These are phyloP conservation scores for Pseudogymnoascus sp. DNA, from an alignment of 2,329 filamentous ascomycete genomes.

Conservation along the genomic window DNA sequence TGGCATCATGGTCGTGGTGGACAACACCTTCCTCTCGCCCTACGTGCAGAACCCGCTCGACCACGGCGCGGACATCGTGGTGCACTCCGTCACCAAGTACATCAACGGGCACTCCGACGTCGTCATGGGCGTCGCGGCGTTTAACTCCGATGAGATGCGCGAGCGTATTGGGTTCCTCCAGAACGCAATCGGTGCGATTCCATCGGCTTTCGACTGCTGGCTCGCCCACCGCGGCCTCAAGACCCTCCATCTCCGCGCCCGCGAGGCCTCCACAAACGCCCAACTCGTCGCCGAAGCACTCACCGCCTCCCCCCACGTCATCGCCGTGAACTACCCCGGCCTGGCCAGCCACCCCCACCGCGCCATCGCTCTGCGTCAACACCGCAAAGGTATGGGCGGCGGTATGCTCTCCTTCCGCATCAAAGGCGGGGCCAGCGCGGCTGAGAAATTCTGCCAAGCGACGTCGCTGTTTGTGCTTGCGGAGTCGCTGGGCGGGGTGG, in stretches of 20 bases:
- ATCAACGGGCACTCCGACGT: conserved; percentile 98
- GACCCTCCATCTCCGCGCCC: conserved; percentile 87
- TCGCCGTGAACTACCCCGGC: conserved; percentile 92
- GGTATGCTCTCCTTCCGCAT: conserved; percentile 98
- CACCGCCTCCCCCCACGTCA: conserved; percentile 71
- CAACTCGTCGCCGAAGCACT: conserved; percentile 68
- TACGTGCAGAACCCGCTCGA: conserved; percentile 96
- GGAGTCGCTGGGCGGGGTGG: conserved; percentile 85
- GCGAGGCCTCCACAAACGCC: conserved; percentile 78
- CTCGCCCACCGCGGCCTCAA: conserved; percentile 95
- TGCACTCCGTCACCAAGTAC: conserved; percentile 97
- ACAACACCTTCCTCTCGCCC: conserved; percentile 96
- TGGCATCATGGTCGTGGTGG: conserved; percentile 92
- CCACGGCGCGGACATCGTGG: conserved; percentile 91
- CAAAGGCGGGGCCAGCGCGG: conserved; percentile 77
- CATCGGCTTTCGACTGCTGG: conserved; percentile 95
- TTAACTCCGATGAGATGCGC: conserved; percentile 78
- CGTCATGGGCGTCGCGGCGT: conserved; percentile 93
- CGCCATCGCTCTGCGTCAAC: conserved; percentile 78
- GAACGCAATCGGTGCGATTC: conserved; percentile 94
- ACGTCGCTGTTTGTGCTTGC: conserved; percentile 90
- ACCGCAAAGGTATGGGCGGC: conserved; percentile 88
- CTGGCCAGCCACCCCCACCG: conserved; percentile 82
- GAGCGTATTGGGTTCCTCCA: conserved; percentile 81
- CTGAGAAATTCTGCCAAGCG: conserved; percentile 83